A percentile compares a stretch with the other conserved stretches of the same genome.
Evolutionary conservation across 352 stramenopile species (phyloP).

Genomic region (Pythium periplocum): DNA sequence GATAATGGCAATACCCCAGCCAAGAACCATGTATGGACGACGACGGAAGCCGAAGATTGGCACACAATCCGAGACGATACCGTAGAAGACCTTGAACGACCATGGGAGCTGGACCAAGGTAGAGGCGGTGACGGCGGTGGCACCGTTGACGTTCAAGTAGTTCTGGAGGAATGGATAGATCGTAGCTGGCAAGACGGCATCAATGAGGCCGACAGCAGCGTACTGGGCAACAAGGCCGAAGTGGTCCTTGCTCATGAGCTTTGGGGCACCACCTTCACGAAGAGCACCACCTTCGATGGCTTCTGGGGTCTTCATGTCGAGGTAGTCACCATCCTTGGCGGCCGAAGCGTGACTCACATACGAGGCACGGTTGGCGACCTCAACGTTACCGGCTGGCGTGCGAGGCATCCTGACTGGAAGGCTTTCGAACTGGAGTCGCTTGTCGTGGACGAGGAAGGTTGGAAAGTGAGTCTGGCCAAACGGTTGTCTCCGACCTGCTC

Average conservation of each 20-base stretch:
- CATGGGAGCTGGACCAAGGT: conserved; percentile 11
- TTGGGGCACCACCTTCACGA: conserved; percentile 16
- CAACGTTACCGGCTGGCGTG: not conserved
- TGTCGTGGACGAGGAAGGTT: no score
- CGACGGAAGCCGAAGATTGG: conserved; percentile 32
- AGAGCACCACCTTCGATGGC: conserved; percentile 18
- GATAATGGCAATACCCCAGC: conserved; percentile 24
- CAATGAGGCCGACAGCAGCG: conserved; percentile 25
- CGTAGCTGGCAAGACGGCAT: conserved; percentile 19
- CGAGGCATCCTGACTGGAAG: no score
- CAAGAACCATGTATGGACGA: conserved; percentile 34
- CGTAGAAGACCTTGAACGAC: conserved; percentile 34
- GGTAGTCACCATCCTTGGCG: conserved; percentile 13
- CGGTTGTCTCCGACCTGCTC: no score
- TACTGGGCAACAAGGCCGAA: conserved; percentile 28
- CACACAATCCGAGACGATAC: conserved; percentile 31
- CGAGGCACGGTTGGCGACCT: conserved; percentile 13
- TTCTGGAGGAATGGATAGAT: conserved; percentile 29
- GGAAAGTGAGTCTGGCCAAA: no score
- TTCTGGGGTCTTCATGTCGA: conserved; percentile 15
- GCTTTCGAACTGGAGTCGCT: no score
- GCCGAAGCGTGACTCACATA: conserved; percentile 12
- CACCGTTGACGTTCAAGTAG: conserved; percentile 20
- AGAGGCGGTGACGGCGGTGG: conserved; percentile 7
- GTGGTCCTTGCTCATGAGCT: conserved; percentile 19